A percentile compares a stretch with the other conserved stretches of the same genome.
These are phyloP conservation scores for Curvularia sp. DNA, from an alignment of 2,329 filamentous ascomycete genomes.

Conservation along the genomic window DNA sequence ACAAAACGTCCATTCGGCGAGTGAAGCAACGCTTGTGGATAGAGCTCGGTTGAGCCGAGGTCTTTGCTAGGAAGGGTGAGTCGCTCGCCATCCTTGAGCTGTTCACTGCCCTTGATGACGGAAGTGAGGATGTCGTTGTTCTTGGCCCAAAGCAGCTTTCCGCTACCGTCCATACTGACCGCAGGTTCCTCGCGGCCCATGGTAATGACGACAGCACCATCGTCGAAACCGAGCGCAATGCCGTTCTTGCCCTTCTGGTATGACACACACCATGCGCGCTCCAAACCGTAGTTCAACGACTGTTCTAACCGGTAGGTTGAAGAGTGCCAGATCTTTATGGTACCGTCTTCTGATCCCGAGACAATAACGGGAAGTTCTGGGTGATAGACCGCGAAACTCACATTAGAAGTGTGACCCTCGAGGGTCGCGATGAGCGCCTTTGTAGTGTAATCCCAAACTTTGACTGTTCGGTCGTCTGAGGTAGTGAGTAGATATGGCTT, in stretches of 20 bases:
- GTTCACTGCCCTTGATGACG: constrained; percentile 91
- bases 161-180: constrained; percentile 94
- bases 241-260: constrained; percentile 95
- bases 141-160: constrained; percentile 94
- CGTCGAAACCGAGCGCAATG: constrained; percentile 94
- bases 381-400: constrained; percentile 97
- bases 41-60: constrained; percentile 93
- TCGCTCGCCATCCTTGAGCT: constrained; percentile 86
- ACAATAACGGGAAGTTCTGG: constrained; percentile 97
- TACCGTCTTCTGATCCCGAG: constrained; percentile 96
- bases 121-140: constrained; percentile 95
- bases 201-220: constrained; percentile 96
- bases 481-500: constrained; percentile 92
- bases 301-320: constrained; percentile 97
- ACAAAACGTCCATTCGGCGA: constrained; percentile 95
- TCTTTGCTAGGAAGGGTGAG: constrained; percentile 91
- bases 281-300: constrained; percentile 92
- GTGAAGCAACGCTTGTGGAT: constrained; percentile 91
- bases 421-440: constrained; percentile 96
- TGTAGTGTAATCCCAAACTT: constrained; percentile 99
- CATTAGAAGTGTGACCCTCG: constrained; percentile 96
- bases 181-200: constrained; percentile 97
- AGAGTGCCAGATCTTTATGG: constrained; percentile 97
- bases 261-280: constrained; percentile 96
- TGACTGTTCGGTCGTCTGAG: constrained; percentile 94